These are phyloP conservation scores for Fusarium sp. DNA, from an alignment of 2,329 filamentous ascomycete genomes.

Conservation along the genomic window DNA sequence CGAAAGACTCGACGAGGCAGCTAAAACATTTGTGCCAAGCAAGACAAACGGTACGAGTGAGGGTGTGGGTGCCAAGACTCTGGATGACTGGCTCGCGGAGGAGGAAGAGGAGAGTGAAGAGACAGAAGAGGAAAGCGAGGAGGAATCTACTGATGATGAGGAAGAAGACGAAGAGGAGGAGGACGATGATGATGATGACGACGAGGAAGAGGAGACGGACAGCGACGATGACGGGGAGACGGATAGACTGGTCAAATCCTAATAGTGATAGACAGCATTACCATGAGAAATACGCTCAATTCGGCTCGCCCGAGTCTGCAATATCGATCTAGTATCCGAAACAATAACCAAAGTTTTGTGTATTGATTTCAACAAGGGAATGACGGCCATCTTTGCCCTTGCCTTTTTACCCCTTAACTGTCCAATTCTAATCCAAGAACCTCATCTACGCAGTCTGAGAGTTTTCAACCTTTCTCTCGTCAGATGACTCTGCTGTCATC, in stretches of 20 bases:
- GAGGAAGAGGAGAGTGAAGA: slow-evolving; percentile 70
- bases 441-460: slow-evolving; percentile 21
- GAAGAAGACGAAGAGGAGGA: slow-evolving; percentile 65
- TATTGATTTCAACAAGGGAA: slow-evolving; percentile 8
- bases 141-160: slow-evolving; percentile 61
- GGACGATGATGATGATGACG: slow-evolving; percentile 62
- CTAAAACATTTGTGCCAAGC: slow-evolving; percentile 50
- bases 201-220: slow-evolving; percentile 62
- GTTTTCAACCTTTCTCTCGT: slow-evolving; percentile 39
- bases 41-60: slow-evolving; percentile 66
- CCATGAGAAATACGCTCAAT: slow-evolving; percentile 13
- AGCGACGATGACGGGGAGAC: slow-evolving; percentile 60
- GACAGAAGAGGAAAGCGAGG: slow-evolving; percentile 64
- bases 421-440: neutral
- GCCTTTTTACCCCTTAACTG: neutral
- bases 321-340: slow-evolving; percentile 16
- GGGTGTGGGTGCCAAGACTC: slow-evolving; percentile 74
- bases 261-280: slow-evolving; percentile 36
- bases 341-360: slow-evolving; percentile 1
- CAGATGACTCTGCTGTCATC: slow-evolving; percentile 44
- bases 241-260: slow-evolving; percentile 57
- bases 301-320: slow-evolving; percentile 19
- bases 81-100: slow-evolving; percentile 94
- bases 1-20: slow-evolving; percentile 72
- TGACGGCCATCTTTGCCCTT: neutral